Evolutionary conservation across 129 eudicot genomes (phyloP), one percentile per base, ranked within the genome.

Genomic region (Arctium minus): DNA sequence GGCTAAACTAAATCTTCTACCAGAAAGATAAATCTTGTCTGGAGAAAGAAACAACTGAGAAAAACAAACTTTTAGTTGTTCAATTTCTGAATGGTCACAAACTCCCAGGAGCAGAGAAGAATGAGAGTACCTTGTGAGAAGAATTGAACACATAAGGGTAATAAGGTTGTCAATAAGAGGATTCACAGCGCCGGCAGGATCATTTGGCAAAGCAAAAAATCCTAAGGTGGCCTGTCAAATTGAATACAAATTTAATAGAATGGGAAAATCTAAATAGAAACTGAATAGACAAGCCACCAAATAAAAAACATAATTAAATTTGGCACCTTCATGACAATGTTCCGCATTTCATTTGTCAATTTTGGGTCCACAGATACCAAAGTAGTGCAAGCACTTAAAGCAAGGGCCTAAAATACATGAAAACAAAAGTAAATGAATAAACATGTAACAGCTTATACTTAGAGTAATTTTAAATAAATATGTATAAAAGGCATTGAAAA

Each of bases 301-400:
- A 72, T 70, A 67, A 30, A 64, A 70, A 39, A 38, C 72, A 76
- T 13, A 17, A 72, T 80, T 73, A 33, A 56, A 72, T 60, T 36
- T 80, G 36, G 65, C 81, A 96, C 99, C 99, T 93, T 96, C 91
- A 96, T 82, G 82, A 96, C 94, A 79, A 84, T 90, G 86, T 96
- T 96, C 53, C 99, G 86, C 29, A 97, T 96, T 70, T 96, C 99
- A 79, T 79, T 89, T 40, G 99, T 93, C 81, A 96, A 80, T 87
- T 92, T 96, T 70, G 99, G 99, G 84, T 96, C 99, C 92, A 96
- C 99, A 15, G 98, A 96, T 42, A 96, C 99, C 81, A 96, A 85
- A 83, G 99, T 96, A 75, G 99, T 93, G 90, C 99, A 96, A 68
- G 99, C 99, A 84, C 94, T 93, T 83, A 96, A 79, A 85, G 99